Percentiles rank a stretch among this genome's conserved stretches.
These are phyloP conservation scores for Apiotrichum veenhuisii DNA, from an alignment of 1,284 basidiomycete species.

Conservation along the genomic window DNA sequence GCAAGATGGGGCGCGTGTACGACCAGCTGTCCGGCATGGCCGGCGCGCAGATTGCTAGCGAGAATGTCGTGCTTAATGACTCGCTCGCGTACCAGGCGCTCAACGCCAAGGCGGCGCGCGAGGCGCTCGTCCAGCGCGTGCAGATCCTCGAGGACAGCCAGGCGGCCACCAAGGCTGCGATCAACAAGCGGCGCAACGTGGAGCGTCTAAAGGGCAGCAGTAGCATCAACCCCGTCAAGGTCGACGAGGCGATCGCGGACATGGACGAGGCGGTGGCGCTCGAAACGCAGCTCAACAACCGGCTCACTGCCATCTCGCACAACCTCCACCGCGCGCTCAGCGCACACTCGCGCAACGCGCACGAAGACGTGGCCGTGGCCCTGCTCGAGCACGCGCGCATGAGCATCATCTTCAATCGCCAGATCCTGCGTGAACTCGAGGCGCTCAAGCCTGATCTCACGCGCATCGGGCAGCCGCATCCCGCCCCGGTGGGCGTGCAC, in stretches of 20 bases:
- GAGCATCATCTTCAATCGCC: slow-evolving; percentile 82
- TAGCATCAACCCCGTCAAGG: slow-evolving; percentile 76
- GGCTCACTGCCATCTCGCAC: slow-evolving; percentile 82
- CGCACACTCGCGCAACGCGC: slow-evolving; percentile 73
- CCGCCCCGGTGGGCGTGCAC: not conserved
- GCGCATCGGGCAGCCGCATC: slow-evolving; percentile 23
- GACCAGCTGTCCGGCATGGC: slow-evolving; percentile 79
- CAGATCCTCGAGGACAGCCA: slow-evolving; percentile 88
- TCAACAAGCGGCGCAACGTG: slow-evolving; percentile 82
- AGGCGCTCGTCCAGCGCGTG: slow-evolving; percentile 79
- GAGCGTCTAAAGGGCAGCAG: slow-evolving; percentile 84
- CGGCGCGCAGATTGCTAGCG: slow-evolving; percentile 75
- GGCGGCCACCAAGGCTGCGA: slow-evolving; percentile 80
- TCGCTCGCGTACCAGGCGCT: slow-evolving; percentile 87
- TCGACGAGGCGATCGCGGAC: slow-evolving; percentile 89
- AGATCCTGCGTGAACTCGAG: slow-evolving; percentile 79
- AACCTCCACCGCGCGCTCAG: slow-evolving; percentile 80
- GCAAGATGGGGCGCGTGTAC: slow-evolving; percentile 77
- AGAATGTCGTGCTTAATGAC: slow-evolving; percentile 87
- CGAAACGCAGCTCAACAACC: slow-evolving; percentile 72
- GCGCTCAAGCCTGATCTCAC: slow-evolving; percentile 69
- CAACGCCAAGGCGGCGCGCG: slow-evolving; percentile 83
- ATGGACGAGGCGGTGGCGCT: slow-evolving; percentile 89
- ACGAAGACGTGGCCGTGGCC: slow-evolving; percentile 81
- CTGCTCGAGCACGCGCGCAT: slow-evolving; percentile 86